Evolutionary conservation across 179 eudicot species (phyloP), one percentile per base, ranked within the genome.

Genomic region (Amaranthus tricolor): DNA sequence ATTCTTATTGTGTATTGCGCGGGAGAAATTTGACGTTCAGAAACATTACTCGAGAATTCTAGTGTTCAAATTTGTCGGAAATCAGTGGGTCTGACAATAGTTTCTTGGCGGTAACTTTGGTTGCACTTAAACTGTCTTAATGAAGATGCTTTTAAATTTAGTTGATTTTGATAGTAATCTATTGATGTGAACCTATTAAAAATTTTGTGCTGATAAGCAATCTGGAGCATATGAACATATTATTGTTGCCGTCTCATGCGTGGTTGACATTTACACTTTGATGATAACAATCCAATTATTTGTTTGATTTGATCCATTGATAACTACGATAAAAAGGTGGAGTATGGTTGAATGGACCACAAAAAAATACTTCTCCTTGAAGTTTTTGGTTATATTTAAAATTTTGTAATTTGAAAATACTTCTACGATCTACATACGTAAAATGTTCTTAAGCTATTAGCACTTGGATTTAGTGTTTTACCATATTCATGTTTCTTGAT

Each of bases 121-220:
- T 48, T 20, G 0, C 2, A 20, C 4, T 48, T 14, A 12, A 24
- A 13, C 13, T 19, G 40, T 59, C 44, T 44, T 31, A 51, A 31
- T 44, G 49, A 8, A 15, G 9, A 44, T 10, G 6, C 6, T 15
- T 47, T 66, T n/a, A 6, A 31, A 31, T 31, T 31, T 1, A 31
- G 40, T 31, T 31, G 40, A 31, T 31, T 31, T 31, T 31, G 31
- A 14, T 31, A 31, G 64, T 16, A 71, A 76, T n/a, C 16, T 50
- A 13, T 49, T 21, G 65, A 60, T 76, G 79, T 76, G 19, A 68
- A 60, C 54, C 63, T 12, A 14, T 52, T 31, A 31, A 31, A 31
- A 24, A 5, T 7, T 31, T 68, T 61, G 68, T 57, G 43, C 13
- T 56, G 47, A 19, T 13, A n/a, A 9, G 55, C 13, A 11, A 16